These are phyloP conservation scores for Coemansia furcata DNA, from an alignment of 192 early-diverging fungal genomes.

Conservation along the genomic window DNA sequence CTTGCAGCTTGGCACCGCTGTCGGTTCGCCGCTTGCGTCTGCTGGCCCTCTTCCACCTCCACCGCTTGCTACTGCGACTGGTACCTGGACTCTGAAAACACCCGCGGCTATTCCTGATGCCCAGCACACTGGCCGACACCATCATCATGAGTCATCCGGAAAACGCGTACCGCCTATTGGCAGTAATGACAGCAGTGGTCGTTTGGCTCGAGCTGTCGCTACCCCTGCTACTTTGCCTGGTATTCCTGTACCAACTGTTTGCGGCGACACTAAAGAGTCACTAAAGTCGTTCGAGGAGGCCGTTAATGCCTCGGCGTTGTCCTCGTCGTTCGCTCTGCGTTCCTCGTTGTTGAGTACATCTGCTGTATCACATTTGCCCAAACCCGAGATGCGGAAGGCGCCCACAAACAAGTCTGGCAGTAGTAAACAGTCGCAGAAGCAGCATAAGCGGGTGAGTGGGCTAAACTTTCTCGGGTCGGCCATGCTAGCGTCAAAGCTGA, in stretches of 20 bases:
- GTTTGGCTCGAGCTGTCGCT: neutral
- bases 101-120: neutral
- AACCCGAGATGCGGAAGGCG: neutral
- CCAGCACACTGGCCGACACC: neutral
- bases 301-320: neutral
- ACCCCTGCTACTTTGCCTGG: neutral
- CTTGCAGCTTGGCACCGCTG: slow-evolving; percentile 26
- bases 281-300: neutral
- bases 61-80: slow-evolving; percentile 34
- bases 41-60: slow-evolving; percentile 1
- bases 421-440: neutral
- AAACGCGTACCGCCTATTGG: neutral
- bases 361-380: neutral
- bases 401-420: neutral
- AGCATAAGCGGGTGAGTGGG: neutral
- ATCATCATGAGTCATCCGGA: neutral
- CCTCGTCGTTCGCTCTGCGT: neutral
- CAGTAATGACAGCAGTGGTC: neutral
- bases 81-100: slow-evolving; percentile 23
- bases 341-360: neutral
- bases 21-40: neutral
- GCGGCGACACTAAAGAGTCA: neutral
- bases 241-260: neutral
- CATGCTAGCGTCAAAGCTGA: slow-evolving; percentile 6
- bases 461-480: slow-evolving; percentile 10